These are phyloP conservation scores for Bipolaris zeicola DNA, from an alignment of 2,329 filamentous ascomycete species.

Conservation along the genomic window DNA sequence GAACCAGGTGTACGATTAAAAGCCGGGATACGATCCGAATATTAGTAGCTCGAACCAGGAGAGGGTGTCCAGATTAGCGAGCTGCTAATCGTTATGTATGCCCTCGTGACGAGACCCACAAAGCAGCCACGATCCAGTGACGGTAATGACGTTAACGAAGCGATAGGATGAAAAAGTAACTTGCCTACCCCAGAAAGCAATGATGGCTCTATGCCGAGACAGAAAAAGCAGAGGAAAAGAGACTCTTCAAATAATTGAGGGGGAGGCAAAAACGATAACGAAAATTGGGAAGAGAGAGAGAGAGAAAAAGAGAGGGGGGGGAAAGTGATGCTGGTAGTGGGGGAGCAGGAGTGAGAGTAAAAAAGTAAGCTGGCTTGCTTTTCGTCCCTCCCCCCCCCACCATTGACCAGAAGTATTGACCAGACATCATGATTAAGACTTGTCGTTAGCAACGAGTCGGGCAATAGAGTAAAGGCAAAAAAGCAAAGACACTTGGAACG, in stretches of 20 bases:
- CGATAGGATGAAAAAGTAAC: slow-evolving; percentile 1
- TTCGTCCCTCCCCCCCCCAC: not conserved
- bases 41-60: not conserved
- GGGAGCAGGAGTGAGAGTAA: not conserved
- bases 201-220: not conserved
- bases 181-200: slow-evolving; percentile 1
- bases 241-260: not conserved
- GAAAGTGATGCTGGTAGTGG: not conserved
- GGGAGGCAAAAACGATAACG: not conserved
- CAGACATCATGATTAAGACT: slow-evolving; percentile 9
- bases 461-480: slow-evolving; percentile 7
- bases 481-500: slow-evolving; percentile 20
- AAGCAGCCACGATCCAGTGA: not conserved
- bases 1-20: not conserved
- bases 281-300: not conserved
- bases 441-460: slow-evolving; percentile 5
- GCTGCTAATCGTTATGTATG: slow-evolving; percentile 1
- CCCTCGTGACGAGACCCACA: not conserved
- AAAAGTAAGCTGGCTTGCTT: not conserved
- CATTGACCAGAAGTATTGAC: slow-evolving; percentile 8
- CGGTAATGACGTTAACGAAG: slow-evolving; percentile 1
- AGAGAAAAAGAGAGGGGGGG: slow-evolving; percentile 1
- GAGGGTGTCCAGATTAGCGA: not conserved
- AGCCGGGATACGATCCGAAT: not conserved
- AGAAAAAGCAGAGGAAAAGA: slow-evolving; percentile 2